Percentiles rank a stretch among this genome's conserved stretches.
phyloP scores from a whole-genome alignment of 176 grass and related monocot species.

The Luzula sylvatica region DNA sequence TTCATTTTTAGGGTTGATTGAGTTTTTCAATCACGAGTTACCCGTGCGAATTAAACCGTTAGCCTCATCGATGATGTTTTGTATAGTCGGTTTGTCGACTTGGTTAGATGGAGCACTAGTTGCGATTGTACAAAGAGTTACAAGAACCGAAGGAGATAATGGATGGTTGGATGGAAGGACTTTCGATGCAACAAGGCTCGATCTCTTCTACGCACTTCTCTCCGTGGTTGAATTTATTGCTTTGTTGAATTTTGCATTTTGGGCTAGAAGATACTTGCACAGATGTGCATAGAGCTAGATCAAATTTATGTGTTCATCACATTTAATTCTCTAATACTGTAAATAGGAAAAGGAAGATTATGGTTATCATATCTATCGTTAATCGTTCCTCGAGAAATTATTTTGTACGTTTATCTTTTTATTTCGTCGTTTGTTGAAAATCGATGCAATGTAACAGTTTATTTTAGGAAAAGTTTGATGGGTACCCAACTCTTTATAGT shows the following conservation, averaged over 20 bases:
- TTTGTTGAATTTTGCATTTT: conserved; percentile 55
- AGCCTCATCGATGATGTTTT: conserved; percentile 44
- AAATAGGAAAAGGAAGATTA: no score
- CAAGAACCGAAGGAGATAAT: conserved; percentile 15
- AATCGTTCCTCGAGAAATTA: no score
- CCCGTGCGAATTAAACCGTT: conserved; percentile 53
- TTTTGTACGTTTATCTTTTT: no score
- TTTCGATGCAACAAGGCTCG: conserved; percentile 45
- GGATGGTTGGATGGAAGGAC: conserved; percentile 59
- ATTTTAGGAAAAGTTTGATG: no score
- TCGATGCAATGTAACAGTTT: no score
- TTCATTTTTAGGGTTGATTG: conserved; percentile 44
- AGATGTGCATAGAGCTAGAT: no score
- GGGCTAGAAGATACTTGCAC: conserved; percentile 44
- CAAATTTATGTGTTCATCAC: no score
- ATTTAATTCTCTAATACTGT: no score
- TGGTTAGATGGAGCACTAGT: conserved; percentile 31
- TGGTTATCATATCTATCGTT: no score
- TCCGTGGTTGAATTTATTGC: conserved; percentile 23
- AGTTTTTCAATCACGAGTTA: conserved; percentile 56
- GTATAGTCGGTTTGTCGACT: conserved; percentile 29
- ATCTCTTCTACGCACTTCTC: conserved; percentile 53
- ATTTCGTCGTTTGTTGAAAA: no score
- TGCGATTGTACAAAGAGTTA: conserved; percentile 29
- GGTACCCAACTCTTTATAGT: no score